A percentile compares a stretch with the other conserved stretches of the same genome.
These are phyloP conservation scores for Rhodotorula paludigena DNA, from an alignment of 768 basidiomycete genomes.

Conservation along the genomic window DNA sequence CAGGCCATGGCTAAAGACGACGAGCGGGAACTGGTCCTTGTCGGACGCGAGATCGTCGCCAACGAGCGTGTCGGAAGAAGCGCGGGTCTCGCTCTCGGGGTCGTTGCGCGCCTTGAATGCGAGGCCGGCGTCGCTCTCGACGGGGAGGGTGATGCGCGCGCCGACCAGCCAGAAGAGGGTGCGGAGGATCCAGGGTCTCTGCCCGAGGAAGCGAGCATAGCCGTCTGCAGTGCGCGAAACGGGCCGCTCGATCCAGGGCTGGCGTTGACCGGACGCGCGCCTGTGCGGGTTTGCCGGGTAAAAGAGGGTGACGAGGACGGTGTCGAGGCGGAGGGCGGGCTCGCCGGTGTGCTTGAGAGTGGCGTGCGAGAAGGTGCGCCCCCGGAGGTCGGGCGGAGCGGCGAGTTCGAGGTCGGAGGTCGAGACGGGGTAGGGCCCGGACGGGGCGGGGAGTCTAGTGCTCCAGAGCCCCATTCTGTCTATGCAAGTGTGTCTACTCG, in stretches of 20 bases:
- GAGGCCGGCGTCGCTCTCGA: not conserved
- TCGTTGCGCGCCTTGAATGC: not conserved
- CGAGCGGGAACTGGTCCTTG: constrained; percentile 52
- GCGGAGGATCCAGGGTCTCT: constrained; percentile 1
- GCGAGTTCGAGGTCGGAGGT: constrained; percentile 30
- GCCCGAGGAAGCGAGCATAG: constrained; percentile 24
- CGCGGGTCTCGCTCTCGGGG: not conserved
- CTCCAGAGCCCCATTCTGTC: constrained; percentile 7
- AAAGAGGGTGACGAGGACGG: constrained; percentile 35
- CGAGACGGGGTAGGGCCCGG: constrained; percentile 23
- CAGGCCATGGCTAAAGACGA: constrained; percentile 80
- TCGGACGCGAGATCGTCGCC: not conserved
- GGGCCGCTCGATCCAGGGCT: constrained; percentile 24
- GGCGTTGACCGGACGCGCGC: not conserved
- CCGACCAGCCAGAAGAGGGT: constrained; percentile 12
- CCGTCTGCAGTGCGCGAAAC: constrained; percentile 24
- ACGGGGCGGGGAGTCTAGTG: not conserved
- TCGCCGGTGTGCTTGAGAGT: constrained; percentile 1
- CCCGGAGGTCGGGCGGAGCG: not conserved
- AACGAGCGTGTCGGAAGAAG: not conserved
- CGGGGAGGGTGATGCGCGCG: not conserved
- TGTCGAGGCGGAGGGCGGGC: constrained; percentile 32
- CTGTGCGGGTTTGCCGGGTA: constrained; percentile 23
- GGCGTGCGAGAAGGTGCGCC: constrained; percentile 2
- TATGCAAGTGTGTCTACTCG: not conserved